Percentiles rank a stretch among this genome's conserved stretches.
Conservation (phyloP, 805 yeast genomes). For the Wickerhamiella sergipiensis region DNA sequence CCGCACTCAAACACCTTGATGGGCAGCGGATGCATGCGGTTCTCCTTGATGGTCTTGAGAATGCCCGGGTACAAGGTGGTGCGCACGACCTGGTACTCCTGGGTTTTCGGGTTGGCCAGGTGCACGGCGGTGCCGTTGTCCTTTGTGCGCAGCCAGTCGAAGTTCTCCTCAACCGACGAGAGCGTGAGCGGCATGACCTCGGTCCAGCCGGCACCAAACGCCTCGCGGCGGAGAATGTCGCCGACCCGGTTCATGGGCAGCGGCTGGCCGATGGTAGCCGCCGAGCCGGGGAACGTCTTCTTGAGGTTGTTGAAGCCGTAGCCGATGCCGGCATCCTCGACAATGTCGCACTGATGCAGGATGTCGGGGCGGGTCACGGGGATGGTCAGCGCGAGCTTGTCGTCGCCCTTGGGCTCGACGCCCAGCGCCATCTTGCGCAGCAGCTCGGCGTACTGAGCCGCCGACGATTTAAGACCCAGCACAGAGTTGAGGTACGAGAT, state of each 20-base stretch:
- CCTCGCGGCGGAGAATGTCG: conserved; percentile 80
- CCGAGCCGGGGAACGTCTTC: conserved; percentile 65
- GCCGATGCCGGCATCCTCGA: conserved; percentile 97
- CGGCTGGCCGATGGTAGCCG: conserved; percentile 70
- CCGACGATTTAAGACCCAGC: conserved; percentile 65
- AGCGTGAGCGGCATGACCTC: conserved; percentile 93
- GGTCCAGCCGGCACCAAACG: conserved; percentile 89
- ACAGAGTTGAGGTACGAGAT: conserved; percentile 80
- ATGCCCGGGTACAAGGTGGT: conserved; percentile 90
- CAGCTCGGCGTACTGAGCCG: conserved; percentile 52
- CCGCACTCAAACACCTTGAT: conserved; percentile 91
- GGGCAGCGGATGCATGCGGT: conserved; percentile 90
- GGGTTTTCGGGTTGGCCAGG: conserved; percentile 90
- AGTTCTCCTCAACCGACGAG: conserved; percentile 95
- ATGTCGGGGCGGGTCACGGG: conserved; percentile 96
- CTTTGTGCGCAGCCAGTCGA: conserved; percentile 58
- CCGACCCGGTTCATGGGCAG: conserved; percentile 82
- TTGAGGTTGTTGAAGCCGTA: conserved; percentile 85
- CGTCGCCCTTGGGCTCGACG: conserved; percentile 37
- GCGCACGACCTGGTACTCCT: conserved; percentile 95
- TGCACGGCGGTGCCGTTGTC: conserved; percentile 70
- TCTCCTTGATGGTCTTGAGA: conserved; percentile 87
- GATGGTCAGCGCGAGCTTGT: conserved; percentile 49
- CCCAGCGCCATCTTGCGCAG: conserved; percentile 69
- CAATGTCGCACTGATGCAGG: conserved; percentile 91